These are phyloP conservation scores for Volutella citrinella DNA, from an alignment of 2,329 filamentous ascomycete species.

Conservation along the genomic window DNA sequence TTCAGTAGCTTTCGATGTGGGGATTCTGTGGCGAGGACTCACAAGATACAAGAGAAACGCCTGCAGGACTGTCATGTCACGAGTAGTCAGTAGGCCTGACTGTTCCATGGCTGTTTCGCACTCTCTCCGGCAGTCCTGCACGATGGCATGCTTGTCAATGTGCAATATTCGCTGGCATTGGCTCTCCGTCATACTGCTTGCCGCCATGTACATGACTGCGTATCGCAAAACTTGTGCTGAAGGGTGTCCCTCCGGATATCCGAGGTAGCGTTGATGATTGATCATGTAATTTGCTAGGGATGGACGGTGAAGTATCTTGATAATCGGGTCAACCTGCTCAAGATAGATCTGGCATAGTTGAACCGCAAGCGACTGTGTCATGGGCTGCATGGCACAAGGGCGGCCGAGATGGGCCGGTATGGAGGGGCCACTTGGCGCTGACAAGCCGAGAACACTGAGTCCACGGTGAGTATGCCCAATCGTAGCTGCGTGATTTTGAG, in stretches of 20 bases:
- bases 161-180: slow-evolving; percentile 17
- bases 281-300: slow-evolving; percentile 15
- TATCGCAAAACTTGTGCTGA: slow-evolving; percentile 13
- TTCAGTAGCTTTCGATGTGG: not conserved
- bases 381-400: no score
- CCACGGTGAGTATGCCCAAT: not conserved
- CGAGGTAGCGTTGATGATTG: slow-evolving; percentile 18
- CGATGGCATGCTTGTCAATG: slow-evolving; percentile 9
- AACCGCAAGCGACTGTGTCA: not conserved
- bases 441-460: not conserved
- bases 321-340: slow-evolving; percentile 12
- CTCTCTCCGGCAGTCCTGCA: slow-evolving; percentile 5
- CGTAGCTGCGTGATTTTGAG: not conserved
- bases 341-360: slow-evolving; percentile 9
- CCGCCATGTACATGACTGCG: slow-evolving; percentile 22
- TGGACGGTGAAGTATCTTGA: slow-evolving; percentile 15
- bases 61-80: slow-evolving; percentile 26
- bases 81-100: slow-evolving; percentile 20
- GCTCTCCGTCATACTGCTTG: slow-evolving; percentile 21
- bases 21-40: not conserved
- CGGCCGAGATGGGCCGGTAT: not conserved
- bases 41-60: slow-evolving; percentile 28
- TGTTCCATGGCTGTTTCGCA: slow-evolving; percentile 18
- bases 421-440: not conserved
- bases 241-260: slow-evolving; percentile 15